Evolutionary conservation across 768 basidiomycete genomes (phyloP), one percentile per base, ranked within the genome.

Genomic region (Lyophyllum shimeji): DNA sequence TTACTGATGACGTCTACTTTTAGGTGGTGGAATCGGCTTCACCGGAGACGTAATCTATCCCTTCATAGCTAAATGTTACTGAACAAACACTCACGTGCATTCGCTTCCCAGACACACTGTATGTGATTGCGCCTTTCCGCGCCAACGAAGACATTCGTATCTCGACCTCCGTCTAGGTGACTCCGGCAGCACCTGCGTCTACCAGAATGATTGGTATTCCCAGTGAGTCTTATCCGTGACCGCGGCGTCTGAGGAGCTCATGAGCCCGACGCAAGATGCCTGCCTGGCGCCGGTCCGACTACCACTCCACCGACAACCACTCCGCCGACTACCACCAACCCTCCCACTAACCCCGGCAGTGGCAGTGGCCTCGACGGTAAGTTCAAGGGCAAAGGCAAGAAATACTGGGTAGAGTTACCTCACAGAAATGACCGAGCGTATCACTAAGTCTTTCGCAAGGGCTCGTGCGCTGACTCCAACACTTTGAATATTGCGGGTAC

Each of bases 11-110:
- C 4, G 27, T 8, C 18, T 13, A 7, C 4, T 18, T 29, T 9
- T 42, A 70, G 67, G 69, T 56, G 67, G 67, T 24, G 71, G 72
- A 18, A 70, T 68, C 25, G 65, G 65, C 39, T 73, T 64, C 60
- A 60, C 62, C 42, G 75, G 75, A 45, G 63, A 65, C 17, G 72
- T 73, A 31, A 54, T 65, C 40, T 4, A n/a, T 5, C 5, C n/a
- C 12, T 27, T n/a, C 17, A 13, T 3, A 3, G 3, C 13, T 6
- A 4, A 5, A 40, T n/a, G 18, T 3, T 29, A 18, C 11, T 23
- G 29, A n/a, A 12, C 29, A 18, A 2, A 23, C 11, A 24, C 50
- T 59, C 8, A 33, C 5, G 17, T 43, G 12, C 34, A 29, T 29
- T 9, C 29, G 27, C 13, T 2, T 7, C 50, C 9, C 15, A 69